Evolutionary conservation across 2,329 filamentous ascomycete species (phyloP).

Genomic region (Fonsecaea erecta): DNA sequence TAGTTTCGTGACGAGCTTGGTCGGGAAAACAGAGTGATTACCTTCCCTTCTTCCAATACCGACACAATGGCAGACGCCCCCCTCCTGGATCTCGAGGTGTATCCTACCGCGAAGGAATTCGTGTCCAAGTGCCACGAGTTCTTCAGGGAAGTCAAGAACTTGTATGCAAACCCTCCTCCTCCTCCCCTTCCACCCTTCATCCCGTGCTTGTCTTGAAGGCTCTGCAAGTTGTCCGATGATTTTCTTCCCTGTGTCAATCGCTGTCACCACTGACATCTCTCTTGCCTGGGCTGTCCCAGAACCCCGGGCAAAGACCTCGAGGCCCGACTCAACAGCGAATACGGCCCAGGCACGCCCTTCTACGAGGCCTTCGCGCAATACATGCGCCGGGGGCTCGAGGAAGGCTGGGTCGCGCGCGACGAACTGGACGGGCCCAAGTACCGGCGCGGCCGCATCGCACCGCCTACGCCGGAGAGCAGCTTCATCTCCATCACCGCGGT

Average conservation of each 20-base stretch:
- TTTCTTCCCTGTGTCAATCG: neutral
- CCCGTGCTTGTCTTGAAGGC: neutral
- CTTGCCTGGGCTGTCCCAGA: constrained; percentile 37
- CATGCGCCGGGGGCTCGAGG: constrained; percentile 48
- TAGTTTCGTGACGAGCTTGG: too few relatives aligned
- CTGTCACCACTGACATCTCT: constrained; percentile 6
- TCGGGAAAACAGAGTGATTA: neutral
- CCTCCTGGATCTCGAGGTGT: constrained; percentile 28
- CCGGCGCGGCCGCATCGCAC: constrained; percentile 53
- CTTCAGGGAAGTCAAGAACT: constrained; percentile 40
- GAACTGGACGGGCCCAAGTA: constrained; percentile 55
- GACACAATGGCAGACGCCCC: constrained; percentile 21
- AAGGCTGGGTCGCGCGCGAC: constrained; percentile 54
- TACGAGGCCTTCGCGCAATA: constrained; percentile 51
- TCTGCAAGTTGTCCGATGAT: neutral
- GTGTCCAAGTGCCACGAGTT: constrained; percentile 35
- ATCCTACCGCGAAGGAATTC: constrained; percentile 31
- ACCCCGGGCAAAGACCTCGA: constrained; percentile 56
- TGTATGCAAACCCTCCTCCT: constrained; percentile 32
- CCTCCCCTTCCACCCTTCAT: neutral
- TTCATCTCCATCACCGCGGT: constrained; percentile 63
- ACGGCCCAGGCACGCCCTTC: constrained; percentile 50
- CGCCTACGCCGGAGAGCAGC: constrained; percentile 53
- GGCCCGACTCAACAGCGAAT: constrained; percentile 49
- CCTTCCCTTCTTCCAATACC: neutral